Percentiles rank a stretch among this genome's conserved stretches.
Evolutionary conservation across 176 grass and related monocot genomes (phyloP).

Genomic region (Chloris gayana): DNA sequence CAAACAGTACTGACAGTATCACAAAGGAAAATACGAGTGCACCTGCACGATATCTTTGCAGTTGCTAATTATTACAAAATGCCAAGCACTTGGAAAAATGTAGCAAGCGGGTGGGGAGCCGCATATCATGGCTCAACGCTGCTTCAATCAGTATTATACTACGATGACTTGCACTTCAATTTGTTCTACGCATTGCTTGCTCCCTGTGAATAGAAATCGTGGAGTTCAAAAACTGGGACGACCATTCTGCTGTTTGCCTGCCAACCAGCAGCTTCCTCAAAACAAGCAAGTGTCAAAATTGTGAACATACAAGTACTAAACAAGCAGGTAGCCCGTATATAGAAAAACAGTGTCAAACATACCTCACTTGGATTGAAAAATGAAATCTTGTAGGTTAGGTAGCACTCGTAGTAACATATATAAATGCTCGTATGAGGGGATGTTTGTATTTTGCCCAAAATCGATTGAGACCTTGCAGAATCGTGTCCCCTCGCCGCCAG

Average conservation of each 20-base stretch:
- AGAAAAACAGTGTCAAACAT: not conserved
- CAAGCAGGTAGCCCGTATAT: not conserved
- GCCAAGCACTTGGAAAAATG: not conserved
- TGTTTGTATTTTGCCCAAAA: slow-evolving; percentile 13
- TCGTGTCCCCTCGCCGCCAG: slow-evolving; percentile 4
- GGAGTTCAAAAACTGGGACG: not conserved
- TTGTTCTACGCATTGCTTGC: not conserved
- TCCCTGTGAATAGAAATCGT: slow-evolving; percentile 1
- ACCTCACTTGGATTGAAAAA: slow-evolving; percentile 34
- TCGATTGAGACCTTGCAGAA: slow-evolving; percentile 1
- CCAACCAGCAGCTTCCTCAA: slow-evolving; percentile 50
- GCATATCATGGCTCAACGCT: slow-evolving; percentile 19
- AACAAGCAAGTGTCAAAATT: slow-evolving; percentile 27
- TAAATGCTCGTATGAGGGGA: not conserved
- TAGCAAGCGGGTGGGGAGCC: not conserved
- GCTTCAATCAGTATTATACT: slow-evolving; percentile 10
- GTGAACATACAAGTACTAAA: not conserved
- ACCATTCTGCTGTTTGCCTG: slow-evolving; percentile 26
- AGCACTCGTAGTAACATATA: not conserved
- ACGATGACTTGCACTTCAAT: slow-evolving; percentile 6
- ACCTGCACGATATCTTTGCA: not conserved
- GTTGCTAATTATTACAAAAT: not conserved
- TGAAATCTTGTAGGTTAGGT: slow-evolving; percentile 2
- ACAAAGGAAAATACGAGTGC: not conserved
- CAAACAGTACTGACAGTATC: not conserved